These are phyloP conservation scores for Maudiozyma humilis DNA, from an alignment of 1,139 yeast genomes.

Conservation along the genomic window DNA sequence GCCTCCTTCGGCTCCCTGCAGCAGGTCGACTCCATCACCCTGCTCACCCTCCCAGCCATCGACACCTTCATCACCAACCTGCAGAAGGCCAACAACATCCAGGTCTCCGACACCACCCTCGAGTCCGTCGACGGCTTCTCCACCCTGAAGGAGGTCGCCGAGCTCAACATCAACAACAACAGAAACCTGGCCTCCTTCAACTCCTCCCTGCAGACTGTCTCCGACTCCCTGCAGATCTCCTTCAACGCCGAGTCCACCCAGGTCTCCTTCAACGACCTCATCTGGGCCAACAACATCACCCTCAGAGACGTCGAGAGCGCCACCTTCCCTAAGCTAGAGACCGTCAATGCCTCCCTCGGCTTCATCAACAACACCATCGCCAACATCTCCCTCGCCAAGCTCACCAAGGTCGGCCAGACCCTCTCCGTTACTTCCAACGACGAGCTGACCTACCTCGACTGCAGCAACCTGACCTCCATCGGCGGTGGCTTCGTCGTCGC, in stretches of 20 bases:
- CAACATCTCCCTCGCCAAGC: constrained; percentile 47
- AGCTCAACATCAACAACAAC: constrained; percentile 86
- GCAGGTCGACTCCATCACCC: constrained; percentile 72
- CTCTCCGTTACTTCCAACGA: constrained; percentile 68
- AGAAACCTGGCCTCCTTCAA: constrained; percentile 59
- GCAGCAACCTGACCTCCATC: constrained; percentile 59
- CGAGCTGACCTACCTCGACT: constrained; percentile 59
- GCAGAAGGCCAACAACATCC: constrained; percentile 61
- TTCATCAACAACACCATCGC: constrained; percentile 59
- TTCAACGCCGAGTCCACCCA: constrained; percentile 75
- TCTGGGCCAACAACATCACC: constrained; percentile 79
- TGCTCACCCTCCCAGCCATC: constrained; percentile 82
- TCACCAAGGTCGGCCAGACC: constrained; percentile 68
- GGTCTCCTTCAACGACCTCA: constrained; percentile 59
- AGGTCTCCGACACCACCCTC: constrained; percentile 82
- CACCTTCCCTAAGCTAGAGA: constrained; percentile 57
- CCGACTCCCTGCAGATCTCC: constrained; percentile 68
- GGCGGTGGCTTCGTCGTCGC: constrained; percentile 87
- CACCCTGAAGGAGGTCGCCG: constrained; percentile 60
- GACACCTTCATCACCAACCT: constrained; percentile 61
- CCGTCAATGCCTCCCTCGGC: constrained; percentile 74
- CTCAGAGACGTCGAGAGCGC: constrained; percentile 72
- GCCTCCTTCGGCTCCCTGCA: constrained; percentile 73
- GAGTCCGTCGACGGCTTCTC: constrained; percentile 69
- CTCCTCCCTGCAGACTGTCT: constrained; percentile 66